Base-by-base conservation (phyloP, 148 eudicot species). In the Rhododendron molle region DNA sequence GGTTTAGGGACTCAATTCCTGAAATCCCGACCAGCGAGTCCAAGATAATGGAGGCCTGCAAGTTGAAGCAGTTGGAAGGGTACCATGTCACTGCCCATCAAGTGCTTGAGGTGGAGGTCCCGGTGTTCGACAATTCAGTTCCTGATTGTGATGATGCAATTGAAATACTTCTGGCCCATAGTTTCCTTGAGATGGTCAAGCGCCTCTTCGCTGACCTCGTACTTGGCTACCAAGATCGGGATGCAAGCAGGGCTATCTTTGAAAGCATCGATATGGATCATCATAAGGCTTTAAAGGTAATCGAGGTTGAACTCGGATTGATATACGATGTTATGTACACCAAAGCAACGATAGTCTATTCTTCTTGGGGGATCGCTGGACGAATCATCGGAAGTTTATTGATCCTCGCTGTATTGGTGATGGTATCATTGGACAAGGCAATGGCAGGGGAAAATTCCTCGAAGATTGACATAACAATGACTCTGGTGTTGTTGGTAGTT, bases 171-270 rank as follows among this genome's bases (percentile, higher is more conserved):
- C 28, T 34, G 9, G 85, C 65, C 65, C 74, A 47, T 47, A 1
- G 50, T 0, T 47, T 47, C 50, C 50, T 47, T 47, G 50, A 10
- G 50, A 47, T 47, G n/a, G 87, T 87, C 85, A 87, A 83, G 87
- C 82, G 88, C 28, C 89, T 89, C 58, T 89, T 89, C 14, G 89
- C 88, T 6, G 91, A 89, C 83, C 91, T 89, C 85, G 87, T 87
- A 44, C 89, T 89, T 67, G 85, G 89, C 87, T 89, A 87, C 82
- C 89, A 87, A 44, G 91, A 89, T 38, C 89, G 88, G 38, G 88
- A 87, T 43, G 36, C 36, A 34, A 34, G 36, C 38, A 85, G 76
- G 56, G 58, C 81, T 4, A n/a, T 83, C 54, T 89, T 89, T 62
- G 80, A 81, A 34, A 30, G 0, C 4, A 30, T 58, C 14, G 14